phyloP scores from a whole-genome alignment of 176 grass and related monocot genomes.

The Rhynchospora tenuis region DNA sequence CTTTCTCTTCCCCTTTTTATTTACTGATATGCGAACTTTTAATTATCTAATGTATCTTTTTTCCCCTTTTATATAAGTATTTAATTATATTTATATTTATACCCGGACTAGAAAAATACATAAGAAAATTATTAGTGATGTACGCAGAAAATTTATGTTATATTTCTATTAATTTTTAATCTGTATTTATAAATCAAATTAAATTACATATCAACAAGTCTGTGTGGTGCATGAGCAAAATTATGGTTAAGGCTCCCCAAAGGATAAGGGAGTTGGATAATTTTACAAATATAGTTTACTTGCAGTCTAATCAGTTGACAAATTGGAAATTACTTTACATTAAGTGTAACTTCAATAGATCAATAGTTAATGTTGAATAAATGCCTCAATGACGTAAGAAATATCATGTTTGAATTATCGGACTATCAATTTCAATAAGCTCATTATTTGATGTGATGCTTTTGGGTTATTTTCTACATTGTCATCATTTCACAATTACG shows the following conservation, averaged over 20 bases:
- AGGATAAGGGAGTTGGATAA: neutral
- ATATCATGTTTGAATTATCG: neutral
- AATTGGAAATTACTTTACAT: conserved; percentile 12
- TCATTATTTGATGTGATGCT: conserved; percentile 15
- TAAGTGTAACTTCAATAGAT: conserved; percentile 16
- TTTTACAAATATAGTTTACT: neutral
- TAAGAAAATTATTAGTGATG: too few relatives aligned
- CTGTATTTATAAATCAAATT: neutral
- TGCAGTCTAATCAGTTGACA: neutral
- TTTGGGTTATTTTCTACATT: neutral
- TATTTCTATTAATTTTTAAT: neutral
- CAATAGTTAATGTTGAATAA: conserved; percentile 16
- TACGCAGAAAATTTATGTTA: neutral
- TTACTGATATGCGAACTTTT: neutral
- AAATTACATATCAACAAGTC: neutral
- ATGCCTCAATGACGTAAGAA: conserved; percentile 12
- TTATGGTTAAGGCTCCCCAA: neutral
- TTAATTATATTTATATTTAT: too few relatives aligned
- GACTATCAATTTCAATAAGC: conserved; percentile 7
- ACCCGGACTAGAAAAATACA: too few relatives aligned
- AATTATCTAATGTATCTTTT: neutral
- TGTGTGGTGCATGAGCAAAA: neutral
- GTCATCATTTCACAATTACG: neutral
- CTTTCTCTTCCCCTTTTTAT: neutral
- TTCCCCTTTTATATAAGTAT: neutral